Evolutionary conservation across 1,284 basidiomycete genomes (phyloP).

Genomic region (Malassezia brasiliensis): DNA sequence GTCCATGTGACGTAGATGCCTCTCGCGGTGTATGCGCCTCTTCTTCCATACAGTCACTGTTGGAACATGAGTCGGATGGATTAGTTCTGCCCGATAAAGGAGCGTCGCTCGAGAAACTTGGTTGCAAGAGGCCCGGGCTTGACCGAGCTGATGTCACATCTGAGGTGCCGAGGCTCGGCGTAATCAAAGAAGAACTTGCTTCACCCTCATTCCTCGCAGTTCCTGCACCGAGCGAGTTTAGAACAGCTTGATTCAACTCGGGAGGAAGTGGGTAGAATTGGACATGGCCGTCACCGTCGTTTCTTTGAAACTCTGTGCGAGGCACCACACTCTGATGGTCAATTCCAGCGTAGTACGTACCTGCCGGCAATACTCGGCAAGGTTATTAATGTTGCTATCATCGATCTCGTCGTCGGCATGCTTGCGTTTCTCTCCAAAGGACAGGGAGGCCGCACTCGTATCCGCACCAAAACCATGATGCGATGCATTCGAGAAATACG

Average conservation of each 20-base stretch:
- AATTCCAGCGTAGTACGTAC: conserved; percentile 1
- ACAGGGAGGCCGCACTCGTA: not conserved
- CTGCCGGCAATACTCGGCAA: conserved; percentile 7
- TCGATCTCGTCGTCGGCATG: not conserved
- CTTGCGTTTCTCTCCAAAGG: not conserved
- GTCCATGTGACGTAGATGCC: conserved; percentile 18
- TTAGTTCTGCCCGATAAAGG: too few species aligned
- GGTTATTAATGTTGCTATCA: not conserved
- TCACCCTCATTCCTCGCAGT: not conserved
- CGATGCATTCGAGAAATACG: not conserved
- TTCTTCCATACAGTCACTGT: not conserved
- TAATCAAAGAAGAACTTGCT: too few species aligned
- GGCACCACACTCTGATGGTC: not conserved
- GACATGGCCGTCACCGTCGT: conserved; percentile 5
- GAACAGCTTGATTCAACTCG: conserved; percentile 25
- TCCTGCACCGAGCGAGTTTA: conserved; percentile 21
- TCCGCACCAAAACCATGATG: not conserved
- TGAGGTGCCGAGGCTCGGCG: too few species aligned
- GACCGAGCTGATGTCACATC: too few species aligned
- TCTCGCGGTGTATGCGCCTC: not conserved
- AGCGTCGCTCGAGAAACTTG: too few species aligned
- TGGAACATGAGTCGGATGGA: not conserved
- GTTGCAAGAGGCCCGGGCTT: too few species aligned
- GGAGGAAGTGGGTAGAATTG: conserved; percentile 30
- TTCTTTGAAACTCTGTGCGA: not conserved